Base-by-base conservation (phyloP, 2,329 filamentous ascomycete species). In the Aureobasidium sp. region DNA sequence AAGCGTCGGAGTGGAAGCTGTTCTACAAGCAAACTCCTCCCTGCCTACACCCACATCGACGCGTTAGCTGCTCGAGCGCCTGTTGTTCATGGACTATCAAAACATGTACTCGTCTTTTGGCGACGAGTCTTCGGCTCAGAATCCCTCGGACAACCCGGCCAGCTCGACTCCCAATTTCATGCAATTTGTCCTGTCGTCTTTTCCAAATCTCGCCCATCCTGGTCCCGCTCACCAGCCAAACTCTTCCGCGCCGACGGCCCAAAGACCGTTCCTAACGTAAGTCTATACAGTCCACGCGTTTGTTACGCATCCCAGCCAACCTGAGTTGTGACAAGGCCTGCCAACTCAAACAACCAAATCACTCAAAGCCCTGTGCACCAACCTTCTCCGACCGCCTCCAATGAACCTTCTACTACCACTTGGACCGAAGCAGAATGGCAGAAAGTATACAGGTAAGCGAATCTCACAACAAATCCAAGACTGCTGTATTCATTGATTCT, bases 401-500 rank as follows among this genome's bases (percentile, higher is more conserved):
- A 59, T 48, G 57, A 50, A 36, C 57, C 21, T 21, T 30, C 57
- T 5, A 41, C 34, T 42, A 49, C 57, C 30, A 59, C 59, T 39
- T 61, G 59, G 59, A 61, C 50, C 34, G 57, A 63, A 30, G 49
- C 50, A 29, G 52, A 61, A 21, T 63, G 62, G 62, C 50, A 61
- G 36, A 47, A 59, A 52, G 55, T 55, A 11, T 63, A 49, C 58
- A 52, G 53, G 55, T 63, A 52, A 44, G 34, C 34, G 13, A 25
- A 36, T 41, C 50, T 42, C 15, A 58, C 11, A 27, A 44, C 21
- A 16, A 39, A 25, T 32, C 21, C 9, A n/a, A 44, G 27, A 39
- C 9, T 34, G 36, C 57, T 21, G 30, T 62, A 13, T 58, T 48
- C 4, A 54, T 49, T 6, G n/a, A 21, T 42, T 13, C 11, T 32